A percentile compares a stretch with the other conserved stretches of the same genome.
Conservation (phyloP, 495 filamentous ascomycete genomes). For the Hypoxylon fragiforme region DNA sequence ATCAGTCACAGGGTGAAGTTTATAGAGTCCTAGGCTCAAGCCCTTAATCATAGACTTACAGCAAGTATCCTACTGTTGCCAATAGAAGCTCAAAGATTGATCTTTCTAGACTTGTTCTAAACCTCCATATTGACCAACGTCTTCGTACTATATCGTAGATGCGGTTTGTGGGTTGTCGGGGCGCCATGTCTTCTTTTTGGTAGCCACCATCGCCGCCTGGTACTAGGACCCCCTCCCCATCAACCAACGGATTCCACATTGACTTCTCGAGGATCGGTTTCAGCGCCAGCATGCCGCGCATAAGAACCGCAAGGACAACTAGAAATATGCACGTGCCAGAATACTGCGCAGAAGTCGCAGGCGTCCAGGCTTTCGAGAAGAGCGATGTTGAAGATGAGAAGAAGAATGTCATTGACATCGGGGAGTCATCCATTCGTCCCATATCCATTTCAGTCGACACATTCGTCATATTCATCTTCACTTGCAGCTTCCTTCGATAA, state of each 20-base stretch:
- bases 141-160: constrained; percentile 1
- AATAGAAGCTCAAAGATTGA: constrained; percentile 57
- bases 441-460: constrained; percentile 17
- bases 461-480: constrained; percentile 14
- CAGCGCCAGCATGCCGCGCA: constrained; percentile 63
- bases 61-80: constrained; percentile 70
- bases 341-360: constrained; percentile 62
- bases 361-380: constrained; percentile 67
- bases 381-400: constrained; percentile 64
- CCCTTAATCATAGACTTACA: constrained; percentile 60
- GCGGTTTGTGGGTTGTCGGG: neutral
- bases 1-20: constrained; percentile 3
- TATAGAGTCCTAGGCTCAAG: neutral
- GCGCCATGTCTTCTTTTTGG: constrained; percentile 1
- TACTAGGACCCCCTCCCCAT: constrained; percentile 4
- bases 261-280: constrained; percentile 69
- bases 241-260: constrained; percentile 66
- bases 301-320: constrained; percentile 65
- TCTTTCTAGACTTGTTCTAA: constrained; percentile 15
- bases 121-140: constrained; percentile 12
- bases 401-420: constrained; percentile 55
- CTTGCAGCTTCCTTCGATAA: neutral
- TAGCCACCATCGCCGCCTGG: constrained; percentile 12
- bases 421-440: constrained; percentile 12
- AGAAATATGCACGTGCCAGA: constrained; percentile 80